phyloP scores from a whole-genome alignment of 2,329 filamentous ascomycete genomes.

The Tolypocladium tundrense region DNA sequence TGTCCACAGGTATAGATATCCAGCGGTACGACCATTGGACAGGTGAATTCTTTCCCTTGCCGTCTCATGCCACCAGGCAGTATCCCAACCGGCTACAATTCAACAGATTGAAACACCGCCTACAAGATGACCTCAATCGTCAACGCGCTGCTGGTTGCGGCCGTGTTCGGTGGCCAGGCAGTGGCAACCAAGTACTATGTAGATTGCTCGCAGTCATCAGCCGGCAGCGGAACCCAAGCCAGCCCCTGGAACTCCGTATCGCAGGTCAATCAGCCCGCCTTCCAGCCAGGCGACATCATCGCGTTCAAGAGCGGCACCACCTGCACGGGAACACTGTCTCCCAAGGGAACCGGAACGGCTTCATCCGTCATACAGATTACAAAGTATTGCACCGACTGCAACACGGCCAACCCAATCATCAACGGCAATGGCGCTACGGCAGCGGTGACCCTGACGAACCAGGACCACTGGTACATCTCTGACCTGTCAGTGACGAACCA shows the following conservation, averaged over 20 bases:
- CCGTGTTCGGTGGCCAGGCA: not conserved
- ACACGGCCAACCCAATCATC: conserved; percentile 7
- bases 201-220: conserved; percentile 7
- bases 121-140: not conserved
- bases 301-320: conserved; percentile 9
- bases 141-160: not conserved
- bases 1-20: not conserved
- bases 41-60: not conserved
- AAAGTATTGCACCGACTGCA: conserved; percentile 6
- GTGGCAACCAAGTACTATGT: conserved; percentile 8
- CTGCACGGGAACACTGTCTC: conserved; percentile 8
- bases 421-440: conserved; percentile 10
- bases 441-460: conserved; percentile 11
- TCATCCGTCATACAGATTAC: conserved; percentile 8
- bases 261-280: conserved; percentile 8
- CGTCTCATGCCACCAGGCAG: too few relatives aligned
- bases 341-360: conserved; percentile 10
- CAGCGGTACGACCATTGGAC: not conserved
- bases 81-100: not conserved
- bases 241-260: conserved; percentile 9
- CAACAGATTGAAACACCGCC: not conserved
- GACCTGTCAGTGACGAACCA: conserved; percentile 8
- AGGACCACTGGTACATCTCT: conserved; percentile 13
- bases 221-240: conserved; percentile 6
- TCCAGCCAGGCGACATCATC: conserved; percentile 9